phyloP scores from a whole-genome alignment of 2,329 filamentous ascomycete species.

The Ophiosphaerella korrae region DNA sequence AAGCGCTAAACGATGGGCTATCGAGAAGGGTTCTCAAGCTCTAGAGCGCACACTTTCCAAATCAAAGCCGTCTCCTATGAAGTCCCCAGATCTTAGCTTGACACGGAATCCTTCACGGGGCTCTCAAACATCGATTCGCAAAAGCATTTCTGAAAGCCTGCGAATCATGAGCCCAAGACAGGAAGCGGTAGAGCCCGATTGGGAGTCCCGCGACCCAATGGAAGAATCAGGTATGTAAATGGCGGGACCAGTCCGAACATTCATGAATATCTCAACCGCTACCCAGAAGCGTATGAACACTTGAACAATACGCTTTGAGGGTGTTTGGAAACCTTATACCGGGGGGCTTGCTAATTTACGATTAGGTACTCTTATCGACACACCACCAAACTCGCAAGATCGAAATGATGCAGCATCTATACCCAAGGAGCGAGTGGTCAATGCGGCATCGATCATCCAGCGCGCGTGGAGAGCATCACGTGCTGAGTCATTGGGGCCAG shows the following conservation, averaged over 20 bases:
- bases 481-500: constrained; percentile 21
- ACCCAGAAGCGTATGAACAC: no score
- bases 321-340: background rate
- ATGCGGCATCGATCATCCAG: constrained; percentile 44
- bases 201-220: constrained; percentile 32
- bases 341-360: constrained; percentile 1
- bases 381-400: constrained; percentile 37
- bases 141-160: constrained; percentile 40
- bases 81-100: constrained; percentile 33
- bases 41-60: constrained; percentile 41
- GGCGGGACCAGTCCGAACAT: background rate
- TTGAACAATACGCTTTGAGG: background rate
- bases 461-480: constrained; percentile 42
- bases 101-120: constrained; percentile 37
- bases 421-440: constrained; percentile 30
- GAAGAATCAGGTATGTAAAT: constrained; percentile 30
- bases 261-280: background rate
- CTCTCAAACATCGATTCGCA: constrained; percentile 42
- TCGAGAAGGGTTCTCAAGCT: constrained; percentile 43
- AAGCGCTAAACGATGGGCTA: constrained; percentile 43
- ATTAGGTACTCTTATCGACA: constrained; percentile 28
- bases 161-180: constrained; percentile 37
- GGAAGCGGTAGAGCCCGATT: constrained; percentile 32
- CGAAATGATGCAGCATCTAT: constrained; percentile 28
- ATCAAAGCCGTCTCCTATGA: constrained; percentile 32